Evolutionary conservation across 1,284 basidiomycete genomes (phyloP).

Genomic region (Irpex lacteus): DNA sequence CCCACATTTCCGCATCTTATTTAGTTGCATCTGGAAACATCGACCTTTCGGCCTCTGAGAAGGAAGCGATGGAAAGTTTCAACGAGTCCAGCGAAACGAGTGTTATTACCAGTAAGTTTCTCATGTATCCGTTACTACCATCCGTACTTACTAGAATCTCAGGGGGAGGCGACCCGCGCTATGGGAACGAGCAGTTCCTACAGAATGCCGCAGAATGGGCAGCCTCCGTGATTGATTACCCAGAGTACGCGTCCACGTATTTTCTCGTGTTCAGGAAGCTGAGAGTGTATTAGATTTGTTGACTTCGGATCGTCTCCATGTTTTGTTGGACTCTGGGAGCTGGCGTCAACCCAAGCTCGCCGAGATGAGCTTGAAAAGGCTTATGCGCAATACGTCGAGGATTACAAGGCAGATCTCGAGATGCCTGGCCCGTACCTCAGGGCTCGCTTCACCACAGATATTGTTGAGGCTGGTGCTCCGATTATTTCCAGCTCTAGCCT

Average conservation of each 20-base stretch:
- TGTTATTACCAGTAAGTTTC: neutral
- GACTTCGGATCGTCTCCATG: neutral
- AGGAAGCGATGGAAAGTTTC: constrained; percentile 5
- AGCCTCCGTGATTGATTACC: neutral
- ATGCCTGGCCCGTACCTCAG: constrained; percentile 1
- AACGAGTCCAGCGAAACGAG: constrained; percentile 4
- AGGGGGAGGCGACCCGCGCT: neutral
- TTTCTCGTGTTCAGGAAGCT: neutral
- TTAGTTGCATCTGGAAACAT: neutral
- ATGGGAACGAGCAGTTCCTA: neutral
- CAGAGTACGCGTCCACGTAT: neutral
- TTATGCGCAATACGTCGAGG: neutral
- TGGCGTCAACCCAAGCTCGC: neutral
- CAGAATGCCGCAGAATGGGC: neutral
- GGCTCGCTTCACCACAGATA: neutral
- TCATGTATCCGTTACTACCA: neutral
- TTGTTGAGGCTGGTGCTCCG: neutral
- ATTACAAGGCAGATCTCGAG: neutral
- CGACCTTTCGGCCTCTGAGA: neutral
- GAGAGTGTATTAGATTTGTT: neutral
- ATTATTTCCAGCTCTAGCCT: neutral
- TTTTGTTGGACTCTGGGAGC: constrained; percentile 3
- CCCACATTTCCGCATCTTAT: constrained; percentile 1
- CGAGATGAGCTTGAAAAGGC: neutral
- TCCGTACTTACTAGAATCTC: neutral